Base-by-base conservation (phyloP, 352 stramenopile genomes). In the Phytophthora constricta region DNA sequence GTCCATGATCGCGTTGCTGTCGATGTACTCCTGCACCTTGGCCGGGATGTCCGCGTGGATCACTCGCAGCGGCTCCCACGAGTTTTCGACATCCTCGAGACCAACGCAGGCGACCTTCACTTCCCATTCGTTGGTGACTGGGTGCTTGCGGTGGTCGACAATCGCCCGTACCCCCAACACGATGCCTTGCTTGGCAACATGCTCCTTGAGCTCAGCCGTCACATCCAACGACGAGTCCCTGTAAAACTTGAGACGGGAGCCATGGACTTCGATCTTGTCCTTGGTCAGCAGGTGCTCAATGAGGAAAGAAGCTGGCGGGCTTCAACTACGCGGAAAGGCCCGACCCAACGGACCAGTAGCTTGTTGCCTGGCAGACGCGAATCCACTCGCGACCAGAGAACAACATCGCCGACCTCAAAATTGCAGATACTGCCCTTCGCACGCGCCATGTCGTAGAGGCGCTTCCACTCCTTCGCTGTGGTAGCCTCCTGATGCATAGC, bases 201-300 rank as follows among this genome's bases (percentile, higher is more conserved):
- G 37, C 51, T 58, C 28, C 4, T 28, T 11, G 27, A 56, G 27
- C 28, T 56, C 48, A 9, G 14, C 27, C 8, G 31, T 56, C 17
- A 10, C 19, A 22, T 19, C 28, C 26, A 56, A 28, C 5, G 39
- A 28, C 8, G 48, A 43, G 19, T 56, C 28, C 9, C 19, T 19
- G 28, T 56, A 56, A 31, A 43, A 19, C 48, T 56, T 56, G 17
- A 56, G 31, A 3, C 48, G 26, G 23, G 48, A 45, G 42, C n/a
- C 31, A 11, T 37, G 31, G 5, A 37, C 31, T 37, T 37, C 31
- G 11, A 13, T 5, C 11, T 37, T 5, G 27, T 43, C 19, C 5
- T 28, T 28, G 5, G 48, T 56, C 7, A 56, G 48, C 26, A 56
- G 28, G 58, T 62, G 66, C 20, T 48, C 56, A 49, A 72, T 50